Conservation (phyloP, 78 protist genomes). For the Chrysochromulina parva region DNA sequence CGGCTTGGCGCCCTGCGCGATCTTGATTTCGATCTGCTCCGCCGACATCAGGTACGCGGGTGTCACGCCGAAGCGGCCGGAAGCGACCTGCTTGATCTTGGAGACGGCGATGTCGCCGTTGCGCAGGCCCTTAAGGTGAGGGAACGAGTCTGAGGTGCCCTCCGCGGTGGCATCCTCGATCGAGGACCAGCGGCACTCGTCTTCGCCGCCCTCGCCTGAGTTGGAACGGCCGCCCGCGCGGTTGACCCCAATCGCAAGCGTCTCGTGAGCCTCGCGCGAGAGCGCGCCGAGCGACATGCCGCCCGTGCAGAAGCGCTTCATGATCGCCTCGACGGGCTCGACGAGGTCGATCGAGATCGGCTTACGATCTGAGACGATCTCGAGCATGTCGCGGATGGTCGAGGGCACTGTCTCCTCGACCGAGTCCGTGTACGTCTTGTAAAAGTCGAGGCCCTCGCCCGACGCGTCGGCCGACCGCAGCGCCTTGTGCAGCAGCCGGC, state of each 20-base stretch:
- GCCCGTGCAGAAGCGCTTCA: conserved; percentile 81
- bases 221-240: conserved; percentile 75
- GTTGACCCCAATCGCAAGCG: conserved; percentile 85
- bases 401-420: neutral
- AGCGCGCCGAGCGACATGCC: conserved; percentile 87
- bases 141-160: conserved; percentile 34
- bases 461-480: neutral
- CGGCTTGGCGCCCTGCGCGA: conserved; percentile 94
- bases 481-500: conserved; percentile 43
- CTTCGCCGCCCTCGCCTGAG: conserved; percentile 94
- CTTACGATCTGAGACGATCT: conserved; percentile 34
- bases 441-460: neutral
- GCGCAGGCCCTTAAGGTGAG: conserved; percentile 43
- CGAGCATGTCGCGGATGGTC: conserved; percentile 43
- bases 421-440: neutral
- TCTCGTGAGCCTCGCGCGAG: conserved; percentile 71
- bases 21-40: conserved; percentile 86
- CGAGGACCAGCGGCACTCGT: conserved; percentile 38
- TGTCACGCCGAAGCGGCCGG: conserved; percentile 92
- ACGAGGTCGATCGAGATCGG: conserved; percentile 61
- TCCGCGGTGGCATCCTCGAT: conserved; percentile 22
- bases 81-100: conserved; percentile 88
- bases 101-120: conserved; percentile 55
- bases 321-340: conserved; percentile 69
- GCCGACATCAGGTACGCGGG: conserved; percentile 75